These are phyloP conservation scores for Talaromyces marneffei DNA, from an alignment of 2,329 filamentous ascomycete genomes.

Conservation along the genomic window DNA sequence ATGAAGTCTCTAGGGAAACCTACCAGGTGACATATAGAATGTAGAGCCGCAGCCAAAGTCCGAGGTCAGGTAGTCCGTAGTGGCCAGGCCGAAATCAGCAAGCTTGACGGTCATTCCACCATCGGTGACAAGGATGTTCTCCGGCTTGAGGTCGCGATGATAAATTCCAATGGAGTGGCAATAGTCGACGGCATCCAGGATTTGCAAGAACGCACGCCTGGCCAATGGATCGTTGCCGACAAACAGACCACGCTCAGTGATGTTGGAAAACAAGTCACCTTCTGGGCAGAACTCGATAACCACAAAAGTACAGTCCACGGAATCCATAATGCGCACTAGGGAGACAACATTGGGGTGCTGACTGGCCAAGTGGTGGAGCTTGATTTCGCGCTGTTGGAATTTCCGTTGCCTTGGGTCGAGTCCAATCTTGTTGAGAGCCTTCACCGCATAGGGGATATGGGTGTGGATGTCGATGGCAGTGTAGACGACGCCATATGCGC, in stretches of 20 bases:
- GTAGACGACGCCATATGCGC: slow-evolving; percentile 96
- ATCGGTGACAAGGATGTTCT: slow-evolving; percentile 93
- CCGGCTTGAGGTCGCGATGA: slow-evolving; percentile 94
- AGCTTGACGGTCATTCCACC: slow-evolving; percentile 86
- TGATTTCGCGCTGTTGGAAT: slow-evolving; percentile 91
- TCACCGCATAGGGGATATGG: slow-evolving; percentile 82
- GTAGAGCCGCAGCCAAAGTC: slow-evolving; percentile 98
- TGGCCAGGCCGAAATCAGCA: slow-evolving; percentile 95
- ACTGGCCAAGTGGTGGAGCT: slow-evolving; percentile 82
- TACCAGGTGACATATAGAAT: slow-evolving; percentile 99
- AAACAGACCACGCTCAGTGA: slow-evolving; percentile 90
- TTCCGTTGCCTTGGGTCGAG: slow-evolving; percentile 79
- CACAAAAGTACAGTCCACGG: slow-evolving; percentile 87
- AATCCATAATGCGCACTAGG: slow-evolving; percentile 87
- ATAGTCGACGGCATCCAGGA: slow-evolving; percentile 91
- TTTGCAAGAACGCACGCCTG: slow-evolving; percentile 85
- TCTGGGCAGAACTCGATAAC: slow-evolving; percentile 96
- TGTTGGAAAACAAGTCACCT: slow-evolving; percentile 94
- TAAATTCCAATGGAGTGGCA: slow-evolving; percentile 93
- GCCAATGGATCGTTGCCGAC: slow-evolving; percentile 85
- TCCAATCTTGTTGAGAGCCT: slow-evolving; percentile 91
- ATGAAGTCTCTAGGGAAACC: slow-evolving; percentile 39
- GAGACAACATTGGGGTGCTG: slow-evolving; percentile 90
- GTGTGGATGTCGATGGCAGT: slow-evolving; percentile 77
- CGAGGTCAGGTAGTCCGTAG: slow-evolving; percentile 72